Evolutionary conservation across 2,329 filamentous ascomycete genomes (phyloP).

Genomic region (Zymoseptoria tritici): DNA sequence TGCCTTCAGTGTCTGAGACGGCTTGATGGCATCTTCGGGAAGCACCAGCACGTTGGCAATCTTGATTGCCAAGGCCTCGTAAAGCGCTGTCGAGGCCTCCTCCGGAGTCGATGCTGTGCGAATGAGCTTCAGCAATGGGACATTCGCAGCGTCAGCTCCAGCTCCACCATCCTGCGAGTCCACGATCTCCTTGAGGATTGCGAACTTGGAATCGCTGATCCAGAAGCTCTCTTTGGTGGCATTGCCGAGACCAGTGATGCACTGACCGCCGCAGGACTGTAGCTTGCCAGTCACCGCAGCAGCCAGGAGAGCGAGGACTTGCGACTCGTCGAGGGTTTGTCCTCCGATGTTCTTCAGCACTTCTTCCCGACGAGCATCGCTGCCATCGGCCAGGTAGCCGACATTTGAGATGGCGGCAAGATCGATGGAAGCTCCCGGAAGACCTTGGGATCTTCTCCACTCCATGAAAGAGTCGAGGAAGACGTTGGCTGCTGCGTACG

Average conservation of each 20-base stretch:
- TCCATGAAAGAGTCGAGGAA: conserved; percentile 23
- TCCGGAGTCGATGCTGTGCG: background rate
- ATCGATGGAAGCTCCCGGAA: conserved; percentile 22
- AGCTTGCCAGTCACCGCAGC: background rate
- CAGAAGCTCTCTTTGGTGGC: background rate
- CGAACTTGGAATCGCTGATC: background rate
- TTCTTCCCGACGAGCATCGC: background rate
- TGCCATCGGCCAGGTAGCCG: conserved; percentile 19
- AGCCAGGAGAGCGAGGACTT: background rate
- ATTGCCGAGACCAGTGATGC: background rate
- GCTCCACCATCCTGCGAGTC: background rate
- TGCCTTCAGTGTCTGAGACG: background rate
- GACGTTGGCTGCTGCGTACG: conserved; percentile 48
- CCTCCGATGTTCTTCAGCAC: background rate
- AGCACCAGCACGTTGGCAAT: background rate
- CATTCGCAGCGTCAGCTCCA: background rate
- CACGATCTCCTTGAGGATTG: background rate
- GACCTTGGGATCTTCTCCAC: conserved; percentile 20
- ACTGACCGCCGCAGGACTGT: background rate
- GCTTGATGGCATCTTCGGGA: background rate
- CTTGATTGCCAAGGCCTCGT: background rate
- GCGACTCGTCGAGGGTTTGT: background rate
- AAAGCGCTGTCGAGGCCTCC: background rate
- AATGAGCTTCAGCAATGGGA: background rate
- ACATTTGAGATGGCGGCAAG: conserved; percentile 27